Percentiles rank a stretch among this genome's conserved stretches.
phyloP scores from a whole-genome alignment of 2,329 filamentous ascomycete genomes.

The Cadophora malorum region DNA sequence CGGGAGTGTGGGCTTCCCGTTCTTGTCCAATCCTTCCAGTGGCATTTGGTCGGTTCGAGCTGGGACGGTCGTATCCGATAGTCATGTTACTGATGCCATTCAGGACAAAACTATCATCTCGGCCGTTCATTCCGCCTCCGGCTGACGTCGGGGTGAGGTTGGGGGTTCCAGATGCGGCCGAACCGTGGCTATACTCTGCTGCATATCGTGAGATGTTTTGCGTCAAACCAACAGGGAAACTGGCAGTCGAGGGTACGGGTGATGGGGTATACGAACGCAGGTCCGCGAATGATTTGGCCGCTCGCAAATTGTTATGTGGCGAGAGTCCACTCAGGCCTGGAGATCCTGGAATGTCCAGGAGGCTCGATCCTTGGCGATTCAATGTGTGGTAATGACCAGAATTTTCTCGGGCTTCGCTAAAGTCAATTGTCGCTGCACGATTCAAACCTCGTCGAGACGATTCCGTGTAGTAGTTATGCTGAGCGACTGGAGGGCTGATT shows the following conservation, averaged over 20 bases:
- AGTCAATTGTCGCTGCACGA: slow-evolving; percentile 96
- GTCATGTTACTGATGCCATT: slow-evolving; percentile 66
- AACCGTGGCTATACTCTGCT: slow-evolving; percentile 61
- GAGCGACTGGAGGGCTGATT: slow-evolving; percentile 47
- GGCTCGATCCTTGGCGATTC: slow-evolving; percentile 78
- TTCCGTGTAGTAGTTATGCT: slow-evolving; percentile 67
- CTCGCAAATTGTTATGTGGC: slow-evolving; percentile 80
- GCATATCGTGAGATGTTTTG: slow-evolving; percentile 65
- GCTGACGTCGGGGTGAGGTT: slow-evolving; percentile 79
- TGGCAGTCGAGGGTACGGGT: slow-evolving; percentile 86
- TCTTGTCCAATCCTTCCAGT: slow-evolving; percentile 56
- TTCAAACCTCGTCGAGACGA: slow-evolving; percentile 84
- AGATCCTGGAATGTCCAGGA: slow-evolving; percentile 87
- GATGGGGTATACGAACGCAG: slow-evolving; percentile 94
- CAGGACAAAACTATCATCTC: slow-evolving; percentile 42
- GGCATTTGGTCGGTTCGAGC: slow-evolving; percentile 44
- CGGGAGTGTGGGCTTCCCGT: slow-evolving; percentile 50
- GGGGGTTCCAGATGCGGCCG: slow-evolving; percentile 67
- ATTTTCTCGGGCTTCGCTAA: slow-evolving; percentile 77
- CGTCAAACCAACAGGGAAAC: slow-evolving; percentile 75
- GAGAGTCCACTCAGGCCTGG: slow-evolving; percentile 67
- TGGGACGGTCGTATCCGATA: slow-evolving; percentile 51
- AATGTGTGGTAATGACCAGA: slow-evolving; percentile 77
- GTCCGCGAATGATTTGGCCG: slow-evolving; percentile 96
- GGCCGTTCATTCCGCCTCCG: slow-evolving; percentile 59